phyloP scores from a whole-genome alignment of 805 yeast genomes.

The Spathaspora sp. region DNA sequence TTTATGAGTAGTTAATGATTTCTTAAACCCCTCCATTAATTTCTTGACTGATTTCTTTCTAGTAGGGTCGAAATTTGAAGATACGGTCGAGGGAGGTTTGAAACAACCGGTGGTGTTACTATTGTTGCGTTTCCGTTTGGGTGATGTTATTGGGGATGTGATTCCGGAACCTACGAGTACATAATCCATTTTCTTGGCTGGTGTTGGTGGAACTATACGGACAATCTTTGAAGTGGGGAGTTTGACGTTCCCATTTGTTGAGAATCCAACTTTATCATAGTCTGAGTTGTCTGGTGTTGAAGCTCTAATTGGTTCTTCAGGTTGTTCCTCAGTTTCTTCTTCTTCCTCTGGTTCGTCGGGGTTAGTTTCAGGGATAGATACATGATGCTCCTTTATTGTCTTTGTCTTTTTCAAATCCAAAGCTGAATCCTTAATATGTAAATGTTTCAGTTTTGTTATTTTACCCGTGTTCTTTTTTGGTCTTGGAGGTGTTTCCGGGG shows the following conservation, averaged over 20 bases:
- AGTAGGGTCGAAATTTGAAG: slow-evolving; percentile 12
- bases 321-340: not conserved
- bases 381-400: not conserved
- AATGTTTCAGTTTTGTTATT: slow-evolving; percentile 28
- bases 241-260: slow-evolving; percentile 46
- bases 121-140: not conserved
- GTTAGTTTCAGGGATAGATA: not conserved
- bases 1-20: slow-evolving; percentile 17
- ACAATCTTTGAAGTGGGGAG: slow-evolving; percentile 47
- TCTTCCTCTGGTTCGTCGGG: not conserved
- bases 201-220: slow-evolving; percentile 61
- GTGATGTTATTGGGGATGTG: not conserved
- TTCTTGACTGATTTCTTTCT: slow-evolving; percentile 34
- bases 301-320: not conserved
- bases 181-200: slow-evolving; percentile 57
- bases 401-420: slow-evolving; percentile 31
- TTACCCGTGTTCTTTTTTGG: not conserved
- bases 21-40: slow-evolving; percentile 41
- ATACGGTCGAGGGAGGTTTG: slow-evolving; percentile 4
- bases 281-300: not conserved
- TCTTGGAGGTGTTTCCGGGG: slow-evolving; percentile 4
- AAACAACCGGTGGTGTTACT: not conserved
- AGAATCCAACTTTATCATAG: slow-evolving; percentile 32
- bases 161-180: not conserved
- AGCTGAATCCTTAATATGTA: slow-evolving; percentile 39